Evolutionary conservation across 2,329 filamentous ascomycete species (phyloP), one percentile per base, ranked within the genome.

Genomic region (Niveomyces coronatus): DNA sequence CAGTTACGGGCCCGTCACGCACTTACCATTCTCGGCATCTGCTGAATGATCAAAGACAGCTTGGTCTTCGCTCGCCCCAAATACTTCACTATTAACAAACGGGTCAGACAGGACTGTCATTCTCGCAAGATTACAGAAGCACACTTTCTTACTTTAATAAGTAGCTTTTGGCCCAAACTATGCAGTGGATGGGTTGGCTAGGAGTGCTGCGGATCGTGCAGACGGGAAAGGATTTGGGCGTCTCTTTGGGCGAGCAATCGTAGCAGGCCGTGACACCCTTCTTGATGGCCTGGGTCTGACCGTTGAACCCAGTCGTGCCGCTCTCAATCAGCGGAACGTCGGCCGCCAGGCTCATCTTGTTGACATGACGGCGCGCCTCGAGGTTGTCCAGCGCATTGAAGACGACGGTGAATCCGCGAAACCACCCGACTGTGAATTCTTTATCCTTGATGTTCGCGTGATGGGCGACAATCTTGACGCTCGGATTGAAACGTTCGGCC

Each of bases 321-420:
- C 89, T 96, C 65, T 98, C 91, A 39, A 98, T 83, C 47, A 98
- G 64, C 9, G 91, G 87, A 18, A 96, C 78, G 51, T 91, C 74
- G 9, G 91, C 88, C 2, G 88, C 85, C 47, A 98, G 63, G 52
- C 91, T 96, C 91, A 98, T 96, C 58, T 81, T 84, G 59, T 98
- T 98, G 47, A 96, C 91, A 67, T 96, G 88, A 36, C 89, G 78
- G 47, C 91, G 73, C 16, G 91, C 91, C 41, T 95, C 88, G 19
- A 98, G 68, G 50, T 98, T 98, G 61, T 98, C 91, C 27, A 98
- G 71, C 36, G 91, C 91, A 61, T 98, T 98, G 70, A 98, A 96
- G 8, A 95, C 88, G 18, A 96, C 65, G 34, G 71, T 70, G 57
- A 96, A 98, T 7, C 68, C 62, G 48, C 76, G 71, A 56, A 95